Base-by-base conservation (phyloP, 768 basidiomycete species). In the Psilocybe sp. region DNA sequence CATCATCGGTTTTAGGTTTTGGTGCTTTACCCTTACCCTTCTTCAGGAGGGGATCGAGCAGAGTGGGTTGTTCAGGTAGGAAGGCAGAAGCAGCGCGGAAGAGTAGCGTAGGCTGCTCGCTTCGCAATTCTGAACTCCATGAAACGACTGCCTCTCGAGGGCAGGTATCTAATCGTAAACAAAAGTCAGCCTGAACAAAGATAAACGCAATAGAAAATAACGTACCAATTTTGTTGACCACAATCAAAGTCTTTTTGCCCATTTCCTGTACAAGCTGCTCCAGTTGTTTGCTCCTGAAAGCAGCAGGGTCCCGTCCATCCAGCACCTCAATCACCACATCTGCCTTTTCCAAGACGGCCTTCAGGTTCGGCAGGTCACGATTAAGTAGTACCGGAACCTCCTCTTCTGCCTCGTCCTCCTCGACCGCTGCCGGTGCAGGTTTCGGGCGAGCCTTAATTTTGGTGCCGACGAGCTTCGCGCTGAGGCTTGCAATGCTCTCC, bases 171-270 rank as follows among this genome's bases (percentile, higher is more conserved):
- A 54, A 36, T 56, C 7, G 37, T 34, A 23, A 15, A 6, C 42
- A 36, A 45, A 45, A 46, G n/a, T n/a, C 37, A 46, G 12, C 32
- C 15, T 12, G 40, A 20, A 37, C 43, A 38, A 18, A 43, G 47
- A 40, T 33, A 18, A 11, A 47, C 16, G 44, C 32, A 50, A 33
- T 11, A 38, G 7, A 14, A 31, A 33, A 16, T 47, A 44, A 34
- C 85, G 50, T 58, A 91, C 93, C 93, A 56, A 87, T 86, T 73
- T 97, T 97, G 66, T 88, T 95, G 47, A 97, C 65, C 14, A 95
- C 73, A n/a, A 93, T 67, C 15, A 86, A 57, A 11, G 87, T 14
- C 47, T 67, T 64, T 67, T 74, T 52, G 65, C 78, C 51, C 53
- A 67, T 67, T 15, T 63, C 70, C 33, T 66, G 65, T 15, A 70